Percentiles rank a stretch among this genome's conserved stretches.
Evolutionary conservation across 306 rosid species (phyloP).

Genomic region (Quillaja saponaria): DNA sequence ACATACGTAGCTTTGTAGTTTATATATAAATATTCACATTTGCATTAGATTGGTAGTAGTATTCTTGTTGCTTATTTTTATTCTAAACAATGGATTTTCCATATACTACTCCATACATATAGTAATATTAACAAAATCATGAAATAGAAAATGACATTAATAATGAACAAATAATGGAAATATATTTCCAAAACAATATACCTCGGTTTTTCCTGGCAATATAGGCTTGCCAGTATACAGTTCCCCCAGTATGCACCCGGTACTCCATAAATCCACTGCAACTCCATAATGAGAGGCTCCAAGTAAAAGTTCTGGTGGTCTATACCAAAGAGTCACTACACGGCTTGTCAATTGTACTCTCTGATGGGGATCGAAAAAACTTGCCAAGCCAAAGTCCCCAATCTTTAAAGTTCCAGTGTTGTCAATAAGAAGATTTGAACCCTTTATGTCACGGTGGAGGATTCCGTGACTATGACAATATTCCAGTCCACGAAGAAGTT

Average conservation of each 20-base stretch:
- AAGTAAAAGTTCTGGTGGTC: conserved; percentile 95
- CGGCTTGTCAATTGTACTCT: conserved; percentile 78
- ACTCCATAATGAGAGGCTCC: conserved; percentile 90
- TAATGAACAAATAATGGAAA: conserved; percentile 5
- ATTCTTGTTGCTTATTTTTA: not conserved
- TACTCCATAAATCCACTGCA: conserved; percentile 93
- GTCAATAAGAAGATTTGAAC: conserved; percentile 89
- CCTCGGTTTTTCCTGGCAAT: conserved; percentile 98
- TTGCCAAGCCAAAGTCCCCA: conserved; percentile 96
- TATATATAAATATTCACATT: not conserved
- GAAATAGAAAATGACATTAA: conserved; percentile 10
- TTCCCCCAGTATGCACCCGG: conserved; percentile 95
- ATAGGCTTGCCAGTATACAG: conserved; percentile 82
- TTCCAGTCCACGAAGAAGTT: conserved; percentile 85
- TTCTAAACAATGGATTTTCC: conserved; percentile 1
- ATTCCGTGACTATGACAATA: conserved; percentile 88
- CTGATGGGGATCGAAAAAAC: conserved; percentile 61
- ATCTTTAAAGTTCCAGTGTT: conserved; percentile 80
- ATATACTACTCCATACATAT: not conserved
- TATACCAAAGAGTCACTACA: conserved; percentile 94
- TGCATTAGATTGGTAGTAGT: not conserved
- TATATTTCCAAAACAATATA: conserved; percentile 27
- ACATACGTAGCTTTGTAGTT: not conserved
- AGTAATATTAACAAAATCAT: conserved; percentile 8
- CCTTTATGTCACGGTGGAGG: conserved; percentile 97